Evolutionary conservation across 2,329 filamentous ascomycete species (phyloP), one percentile per base, ranked within the genome.

Genomic region (Thelonectria rubi): DNA sequence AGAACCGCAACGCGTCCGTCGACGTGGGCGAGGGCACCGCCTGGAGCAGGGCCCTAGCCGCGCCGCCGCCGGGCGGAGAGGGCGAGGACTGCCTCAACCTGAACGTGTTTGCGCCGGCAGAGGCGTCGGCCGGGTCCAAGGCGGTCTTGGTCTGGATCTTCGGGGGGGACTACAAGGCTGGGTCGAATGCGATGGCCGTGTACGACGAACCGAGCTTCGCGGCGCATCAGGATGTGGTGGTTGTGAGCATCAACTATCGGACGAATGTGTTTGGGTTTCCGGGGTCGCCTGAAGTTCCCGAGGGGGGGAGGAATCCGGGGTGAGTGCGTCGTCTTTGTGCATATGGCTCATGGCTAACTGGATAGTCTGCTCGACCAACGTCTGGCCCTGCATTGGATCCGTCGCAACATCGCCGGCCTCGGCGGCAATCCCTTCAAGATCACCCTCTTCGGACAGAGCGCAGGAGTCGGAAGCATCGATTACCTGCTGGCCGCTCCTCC

Each of bases 391-490:
- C 70, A 75, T 32, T 86, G 82, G 83, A 73, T 85, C 32, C 79
- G 80, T 55, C 79, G 79, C 46, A 85, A 81, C 62, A 83, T 85
- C 47, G 75, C 64, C 5, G 74, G 75, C 3, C 84, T 85, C 40
- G 82, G 82, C 17, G 83, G 82, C 14, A 76, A 82, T 32, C 76
- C 78, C 2, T 55, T 67, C 2, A 78, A 80, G 43, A 80, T 86
- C 6, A 84, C 80, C 2, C 73, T 86, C 30, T 84, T 80, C 74
- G 84, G 82, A 21, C 82, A 87, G 73, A 84, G 80, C 1, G 82
- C 84, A 0, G 84, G 84, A 2, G 82, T 4, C 80, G 88, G 87
- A 39, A 88, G 86, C 0, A 85, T 87, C 0, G 69, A 73, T n/a
- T 54, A 55, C 5, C 69, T 75, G 1, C 30, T 74, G 10, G 69